phyloP scores from a whole-genome alignment of 192 early-diverging fungal species.

The Umbelopsis sp. region DNA sequence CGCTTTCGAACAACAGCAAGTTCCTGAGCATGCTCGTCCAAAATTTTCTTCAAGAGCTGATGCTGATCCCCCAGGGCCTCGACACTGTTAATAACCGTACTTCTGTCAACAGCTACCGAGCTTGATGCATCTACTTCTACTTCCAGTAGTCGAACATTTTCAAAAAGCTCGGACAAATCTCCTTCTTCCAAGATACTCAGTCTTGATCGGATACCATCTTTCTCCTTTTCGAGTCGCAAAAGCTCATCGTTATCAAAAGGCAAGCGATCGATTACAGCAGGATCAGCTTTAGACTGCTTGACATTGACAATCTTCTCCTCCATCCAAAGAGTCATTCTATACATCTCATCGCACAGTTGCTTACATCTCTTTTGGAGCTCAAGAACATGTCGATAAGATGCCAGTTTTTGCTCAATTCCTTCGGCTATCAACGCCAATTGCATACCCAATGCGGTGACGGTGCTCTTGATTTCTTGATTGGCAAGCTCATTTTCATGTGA shows the following conservation, averaged over 20 bases:
- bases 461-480: constrained; percentile 32
- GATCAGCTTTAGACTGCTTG: constrained; percentile 15
- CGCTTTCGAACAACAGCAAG: constrained; percentile 31
- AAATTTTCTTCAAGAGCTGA: constrained; percentile 4
- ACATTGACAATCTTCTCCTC: constrained; percentile 25
- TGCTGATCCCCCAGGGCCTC: constrained; percentile 26
- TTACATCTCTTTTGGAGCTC: constrained; percentile 31
- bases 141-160: constrained; percentile 32
- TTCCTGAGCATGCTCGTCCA: constrained; percentile 15
- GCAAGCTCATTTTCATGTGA: constrained; percentile 31
- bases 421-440: constrained; percentile 34
- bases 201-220: constrained; percentile 29
- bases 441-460: constrained; percentile 21
- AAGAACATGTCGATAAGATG: constrained; percentile 27
- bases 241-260: constrained; percentile 32
- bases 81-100: constrained; percentile 20
- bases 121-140: constrained; percentile 32
- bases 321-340: constrained; percentile 30
- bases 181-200: constrained; percentile 34
- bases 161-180: constrained; percentile 31
- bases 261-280: constrained; percentile 22
- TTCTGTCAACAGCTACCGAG: constrained; percentile 35
- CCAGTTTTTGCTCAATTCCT: constrained; percentile 30
- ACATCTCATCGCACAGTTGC: constrained; percentile 30
- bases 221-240: constrained; percentile 40